phyloP scores from a whole-genome alignment of 2,329 filamentous ascomycete species.

The Neonectria magnoliae region DNA sequence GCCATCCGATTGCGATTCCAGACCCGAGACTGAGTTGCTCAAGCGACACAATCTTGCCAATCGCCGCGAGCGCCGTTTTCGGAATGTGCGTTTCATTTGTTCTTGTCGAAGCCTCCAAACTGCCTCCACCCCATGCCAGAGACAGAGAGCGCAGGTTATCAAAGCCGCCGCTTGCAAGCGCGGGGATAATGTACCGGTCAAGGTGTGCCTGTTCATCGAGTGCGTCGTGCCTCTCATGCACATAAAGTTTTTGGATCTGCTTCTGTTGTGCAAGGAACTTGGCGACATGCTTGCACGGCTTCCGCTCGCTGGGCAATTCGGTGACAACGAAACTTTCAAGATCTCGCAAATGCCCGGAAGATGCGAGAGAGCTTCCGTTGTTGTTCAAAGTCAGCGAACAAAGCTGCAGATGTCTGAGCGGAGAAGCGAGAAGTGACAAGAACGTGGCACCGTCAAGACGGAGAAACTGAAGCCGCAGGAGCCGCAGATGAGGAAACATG shows the following conservation, averaged over 20 bases:
- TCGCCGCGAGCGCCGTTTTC: background rate
- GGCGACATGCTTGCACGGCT: slow-evolving; percentile 1
- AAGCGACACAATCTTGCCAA: slow-evolving; percentile 22
- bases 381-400: background rate
- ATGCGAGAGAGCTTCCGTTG: background rate
- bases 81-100: slow-evolving; percentile 8
- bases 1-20: background rate
- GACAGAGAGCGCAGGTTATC: slow-evolving; percentile 22
- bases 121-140: slow-evolving; percentile 18
- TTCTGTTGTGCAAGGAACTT: slow-evolving; percentile 16
- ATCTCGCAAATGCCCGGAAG: slow-evolving; percentile 8
- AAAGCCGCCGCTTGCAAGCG: slow-evolving; percentile 1
- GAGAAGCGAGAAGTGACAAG: slow-evolving; percentile 12
- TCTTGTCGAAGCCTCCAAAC: background rate
- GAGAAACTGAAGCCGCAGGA: background rate
- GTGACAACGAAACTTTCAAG: slow-evolving; percentile 19
- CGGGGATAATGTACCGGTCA: slow-evolving; percentile 20
- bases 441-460: background rate
- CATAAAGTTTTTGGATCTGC: background rate
- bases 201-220: background rate
- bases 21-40: slow-evolving; percentile 22
- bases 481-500: slow-evolving; percentile 13
- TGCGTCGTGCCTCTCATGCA: background rate
- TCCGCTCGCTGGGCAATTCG: background rate
- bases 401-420: slow-evolving; percentile 12